Evolutionary conservation across 345 rosid genomes (phyloP).

Genomic region (Psidium friedrichsthalianum): DNA sequence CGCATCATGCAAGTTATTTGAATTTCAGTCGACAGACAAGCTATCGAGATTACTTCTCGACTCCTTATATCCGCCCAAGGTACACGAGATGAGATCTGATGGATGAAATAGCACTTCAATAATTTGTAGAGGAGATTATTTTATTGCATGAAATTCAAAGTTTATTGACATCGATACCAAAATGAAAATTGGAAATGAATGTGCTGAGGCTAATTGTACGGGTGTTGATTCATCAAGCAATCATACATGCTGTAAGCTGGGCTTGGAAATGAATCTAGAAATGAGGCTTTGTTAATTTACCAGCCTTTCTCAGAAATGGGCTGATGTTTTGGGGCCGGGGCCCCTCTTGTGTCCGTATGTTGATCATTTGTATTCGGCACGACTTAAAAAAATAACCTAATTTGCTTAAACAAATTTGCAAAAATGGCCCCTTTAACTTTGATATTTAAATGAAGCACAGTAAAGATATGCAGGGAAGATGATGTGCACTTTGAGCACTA

Average conservation of each 20-base stretch:
- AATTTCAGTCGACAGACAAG: background rate
- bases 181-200: background rate
- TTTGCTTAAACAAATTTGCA: background rate
- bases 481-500: background rate
- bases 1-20: background rate
- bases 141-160: background rate
- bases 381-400: background rate
- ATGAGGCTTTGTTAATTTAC: background rate
- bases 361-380: background rate
- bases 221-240: too few species aligned
- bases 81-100: background rate
- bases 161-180: background rate
- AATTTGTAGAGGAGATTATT: background rate
- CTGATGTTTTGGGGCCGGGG: background rate
- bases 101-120: background rate
- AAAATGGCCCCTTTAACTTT: background rate
- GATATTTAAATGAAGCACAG: background rate
- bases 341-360: background rate
- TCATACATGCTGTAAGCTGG: too few species aligned
- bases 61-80: background rate
- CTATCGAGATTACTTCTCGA: background rate
- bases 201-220: background rate
- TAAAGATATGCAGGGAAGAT: background rate
- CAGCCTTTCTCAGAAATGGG: background rate
- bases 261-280: background rate